These are phyloP conservation scores for Calonectria leucothoes DNA, from an alignment of 2,329 filamentous ascomycete species.

Conservation along the genomic window DNA sequence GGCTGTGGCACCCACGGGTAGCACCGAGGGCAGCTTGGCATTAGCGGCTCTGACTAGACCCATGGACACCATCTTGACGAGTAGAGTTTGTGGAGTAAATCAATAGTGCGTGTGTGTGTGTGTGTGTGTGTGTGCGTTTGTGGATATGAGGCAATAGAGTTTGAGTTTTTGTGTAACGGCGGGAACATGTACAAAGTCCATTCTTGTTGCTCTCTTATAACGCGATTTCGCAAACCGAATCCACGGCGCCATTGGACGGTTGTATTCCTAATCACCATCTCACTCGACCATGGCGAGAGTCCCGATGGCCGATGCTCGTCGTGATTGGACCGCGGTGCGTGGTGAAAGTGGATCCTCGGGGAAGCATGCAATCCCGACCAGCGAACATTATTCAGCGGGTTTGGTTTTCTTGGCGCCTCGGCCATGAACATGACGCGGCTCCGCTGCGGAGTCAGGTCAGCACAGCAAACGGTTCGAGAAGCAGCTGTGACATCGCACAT, in stretches of 20 bases:
- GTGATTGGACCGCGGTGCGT: not conserved
- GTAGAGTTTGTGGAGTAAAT: no score
- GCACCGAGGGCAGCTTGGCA: not conserved
- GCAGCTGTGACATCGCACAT: not conserved
- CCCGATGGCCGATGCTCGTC: not conserved
- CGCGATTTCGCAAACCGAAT: not conserved
- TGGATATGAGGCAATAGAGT: not conserved
- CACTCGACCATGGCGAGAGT: not conserved
- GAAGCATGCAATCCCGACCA: conserved; percentile 3
- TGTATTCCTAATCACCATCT: not conserved
- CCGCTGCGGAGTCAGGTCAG: not conserved
- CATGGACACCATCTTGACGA: not conserved
- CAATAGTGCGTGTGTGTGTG: not conserved
- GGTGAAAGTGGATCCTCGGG: not conserved
- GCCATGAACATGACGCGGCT: not conserved
- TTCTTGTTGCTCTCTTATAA: not conserved
- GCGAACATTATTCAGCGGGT: conserved; percentile 5
- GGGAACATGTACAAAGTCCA: not conserved
- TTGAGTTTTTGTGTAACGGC: not conserved
- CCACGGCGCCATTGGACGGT: not conserved
- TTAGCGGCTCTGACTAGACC: conserved; percentile 1
- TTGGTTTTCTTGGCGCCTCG: not conserved
- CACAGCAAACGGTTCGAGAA: no score
- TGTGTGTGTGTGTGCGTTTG: not conserved
- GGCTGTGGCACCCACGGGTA: conserved; percentile 46